phyloP scores from a whole-genome alignment of 768 basidiomycete species.

The Pleurotus pulmonarius region DNA sequence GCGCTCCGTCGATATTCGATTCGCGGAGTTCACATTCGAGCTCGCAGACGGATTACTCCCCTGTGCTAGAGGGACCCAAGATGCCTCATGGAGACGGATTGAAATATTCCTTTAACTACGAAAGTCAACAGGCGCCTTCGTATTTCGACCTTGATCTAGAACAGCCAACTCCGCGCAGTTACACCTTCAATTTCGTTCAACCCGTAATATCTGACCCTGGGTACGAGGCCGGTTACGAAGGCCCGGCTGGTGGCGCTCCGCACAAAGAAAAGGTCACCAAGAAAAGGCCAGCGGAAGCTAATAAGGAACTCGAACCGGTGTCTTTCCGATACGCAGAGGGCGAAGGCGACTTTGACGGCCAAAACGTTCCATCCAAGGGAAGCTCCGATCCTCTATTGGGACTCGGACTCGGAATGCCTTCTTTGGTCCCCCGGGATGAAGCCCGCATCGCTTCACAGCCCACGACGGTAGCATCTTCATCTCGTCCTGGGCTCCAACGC shows the following conservation, averaged over 20 bases:
- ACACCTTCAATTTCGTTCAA: background rate
- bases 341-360: no score
- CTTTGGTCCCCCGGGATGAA: background rate
- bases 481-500: background rate
- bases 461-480: background rate
- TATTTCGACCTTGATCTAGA: background rate
- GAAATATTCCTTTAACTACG: background rate
- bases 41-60: conserved; percentile 3
- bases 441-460: background rate
- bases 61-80: background rate
- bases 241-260: no score
- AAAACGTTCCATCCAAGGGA: no score
- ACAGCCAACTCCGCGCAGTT: background rate
- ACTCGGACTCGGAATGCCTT: background rate
- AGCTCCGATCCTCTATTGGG: background rate
- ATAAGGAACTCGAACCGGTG: background rate
- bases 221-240: background rate
- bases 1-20: background rate
- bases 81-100: background rate
- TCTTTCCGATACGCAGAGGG: background rate
- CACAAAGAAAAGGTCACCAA: no score
- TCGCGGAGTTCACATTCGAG: background rate
- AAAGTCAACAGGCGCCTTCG: no score
- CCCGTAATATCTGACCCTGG: background rate
- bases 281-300: background rate